Percentiles rank a stretch among this genome's conserved stretches.
phyloP scores from a whole-genome alignment of 2,329 filamentous ascomycete species.

The Stromatinia cepivora region DNA sequence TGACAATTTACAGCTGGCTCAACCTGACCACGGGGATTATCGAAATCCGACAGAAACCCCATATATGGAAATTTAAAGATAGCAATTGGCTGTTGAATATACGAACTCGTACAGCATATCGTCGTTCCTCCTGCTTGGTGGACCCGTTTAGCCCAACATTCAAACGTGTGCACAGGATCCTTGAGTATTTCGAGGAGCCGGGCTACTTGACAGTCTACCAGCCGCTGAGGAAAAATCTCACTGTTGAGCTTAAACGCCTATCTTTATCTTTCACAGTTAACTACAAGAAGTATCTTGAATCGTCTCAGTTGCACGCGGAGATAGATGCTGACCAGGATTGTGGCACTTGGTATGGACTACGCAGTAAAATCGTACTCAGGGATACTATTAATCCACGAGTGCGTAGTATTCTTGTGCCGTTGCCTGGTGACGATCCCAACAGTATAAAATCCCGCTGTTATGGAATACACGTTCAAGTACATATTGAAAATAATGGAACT shows the following conservation, averaged over 20 bases:
- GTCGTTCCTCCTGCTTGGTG: slow-evolving; percentile 45
- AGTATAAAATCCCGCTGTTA: slow-evolving; percentile 34
- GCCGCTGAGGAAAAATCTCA: slow-evolving; percentile 40
- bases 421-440: slow-evolving; percentile 42
- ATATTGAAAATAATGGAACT: slow-evolving; percentile 39
- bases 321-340: slow-evolving; percentile 59
- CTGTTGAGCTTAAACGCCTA: slow-evolving; percentile 53
- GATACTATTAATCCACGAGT: slow-evolving; percentile 44
- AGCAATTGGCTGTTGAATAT: slow-evolving; percentile 47
- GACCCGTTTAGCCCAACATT: slow-evolving; percentile 50
- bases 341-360: slow-evolving; percentile 60
- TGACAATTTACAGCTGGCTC: slow-evolving; percentile 48
- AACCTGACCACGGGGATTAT: slow-evolving; percentile 49
- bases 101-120: slow-evolving; percentile 33
- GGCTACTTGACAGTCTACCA: slow-evolving; percentile 50
- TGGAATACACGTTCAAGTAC: slow-evolving; percentile 48
- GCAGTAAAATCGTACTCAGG: slow-evolving; percentile 57
- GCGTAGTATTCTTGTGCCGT: slow-evolving; percentile 56
- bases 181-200: slow-evolving; percentile 51
- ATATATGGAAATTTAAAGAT: slow-evolving; percentile 44
- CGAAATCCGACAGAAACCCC: slow-evolving; percentile 51
- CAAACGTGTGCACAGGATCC: slow-evolving; percentile 45
- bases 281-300: slow-evolving; percentile 45
- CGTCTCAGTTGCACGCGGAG: slow-evolving; percentile 50
- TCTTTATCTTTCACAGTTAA: slow-evolving; percentile 57